Evolutionary conservation across 768 basidiomycete genomes (phyloP), one percentile per base, ranked within the genome.

Genomic region (Panaeolus cyanescens): DNA sequence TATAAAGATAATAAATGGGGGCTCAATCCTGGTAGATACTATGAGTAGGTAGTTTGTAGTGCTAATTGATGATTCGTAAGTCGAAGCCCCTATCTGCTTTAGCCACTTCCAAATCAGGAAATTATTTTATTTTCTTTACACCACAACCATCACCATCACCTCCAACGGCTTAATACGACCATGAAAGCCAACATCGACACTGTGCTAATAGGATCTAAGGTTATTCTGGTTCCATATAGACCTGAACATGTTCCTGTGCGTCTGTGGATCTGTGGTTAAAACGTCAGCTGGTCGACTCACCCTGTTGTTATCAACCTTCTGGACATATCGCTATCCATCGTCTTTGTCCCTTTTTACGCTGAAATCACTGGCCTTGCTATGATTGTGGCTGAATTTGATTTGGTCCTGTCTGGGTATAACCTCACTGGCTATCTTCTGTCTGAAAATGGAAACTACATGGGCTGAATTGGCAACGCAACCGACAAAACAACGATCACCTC

Each of bases 161-260:
- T 40, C 19, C 13, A n/a, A n/a, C n/a, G n/a, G 28, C n/a, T n/a
- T n/a, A n/a, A n/a, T n/a, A n/a, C n/a, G n/a, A 59, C 20, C 19
- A 93, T 94, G 92, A 82, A 79, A 59, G 75, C 83, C 56, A 94
- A 94, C 75, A 79, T 83, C 60, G 72, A 83, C 54, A 90, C 83
- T 0, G 81, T 88, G 9, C 77, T 98, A 28, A 77, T 87, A 13
- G 92, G 90, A 4, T 68, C 79, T 9, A 84, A 83, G 20, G 84
- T 93, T 28, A 80, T 95, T 20, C 81, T 98, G 9, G 89, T 95
- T 0, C 95, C 94, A 5, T 96, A 96, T 71, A 80, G 83, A 73
- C 85, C 74, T 42, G 80, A 81, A 40, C 83, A 85, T 72, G 82
- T 85, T 62, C 73, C 73, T 55, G 80, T 81, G 61, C 64, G 78